These are phyloP conservation scores for Citrus unshiu DNA, from an alignment of 345 rosid genomes.

Conservation along the genomic window DNA sequence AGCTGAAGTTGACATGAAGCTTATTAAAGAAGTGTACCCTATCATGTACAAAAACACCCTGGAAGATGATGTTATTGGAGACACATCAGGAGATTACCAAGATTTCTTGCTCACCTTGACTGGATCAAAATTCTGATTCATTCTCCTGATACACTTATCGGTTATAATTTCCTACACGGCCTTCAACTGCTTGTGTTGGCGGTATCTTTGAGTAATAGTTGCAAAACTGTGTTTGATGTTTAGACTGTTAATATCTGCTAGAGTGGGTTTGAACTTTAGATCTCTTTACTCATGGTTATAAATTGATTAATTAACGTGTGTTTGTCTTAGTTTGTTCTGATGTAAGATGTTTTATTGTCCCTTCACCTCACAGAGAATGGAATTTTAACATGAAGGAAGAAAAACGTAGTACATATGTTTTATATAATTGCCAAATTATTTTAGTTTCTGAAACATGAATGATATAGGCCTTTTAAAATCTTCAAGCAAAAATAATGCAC, in stretches of 20 bases:
- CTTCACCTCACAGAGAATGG: no score
- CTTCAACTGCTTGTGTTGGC: background rate
- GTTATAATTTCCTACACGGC: background rate
- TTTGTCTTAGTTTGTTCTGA: background rate
- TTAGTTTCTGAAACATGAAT: background rate
- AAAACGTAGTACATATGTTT: background rate
- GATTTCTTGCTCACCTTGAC: constrained; percentile 67
- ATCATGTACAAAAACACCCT: constrained; percentile 48
- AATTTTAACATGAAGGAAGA: no score
- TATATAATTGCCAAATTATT: background rate
- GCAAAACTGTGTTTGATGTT: background rate
- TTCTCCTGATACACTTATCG: background rate
- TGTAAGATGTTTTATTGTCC: background rate
- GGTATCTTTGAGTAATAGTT: background rate
- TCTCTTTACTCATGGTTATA: background rate
- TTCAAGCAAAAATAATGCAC: background rate
- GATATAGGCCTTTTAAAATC: background rate
- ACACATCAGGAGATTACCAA: constrained; percentile 75
- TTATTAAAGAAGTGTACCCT: constrained; percentile 55
- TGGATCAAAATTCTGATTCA: constrained; percentile 50
- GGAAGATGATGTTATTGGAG: constrained; percentile 61
- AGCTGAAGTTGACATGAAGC: constrained; percentile 80
- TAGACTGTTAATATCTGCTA: background rate
- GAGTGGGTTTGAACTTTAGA: background rate
- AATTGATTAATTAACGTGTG: background rate